phyloP scores from a whole-genome alignment of 805 yeast species.

The Ascoidea rubescens region DNA sequence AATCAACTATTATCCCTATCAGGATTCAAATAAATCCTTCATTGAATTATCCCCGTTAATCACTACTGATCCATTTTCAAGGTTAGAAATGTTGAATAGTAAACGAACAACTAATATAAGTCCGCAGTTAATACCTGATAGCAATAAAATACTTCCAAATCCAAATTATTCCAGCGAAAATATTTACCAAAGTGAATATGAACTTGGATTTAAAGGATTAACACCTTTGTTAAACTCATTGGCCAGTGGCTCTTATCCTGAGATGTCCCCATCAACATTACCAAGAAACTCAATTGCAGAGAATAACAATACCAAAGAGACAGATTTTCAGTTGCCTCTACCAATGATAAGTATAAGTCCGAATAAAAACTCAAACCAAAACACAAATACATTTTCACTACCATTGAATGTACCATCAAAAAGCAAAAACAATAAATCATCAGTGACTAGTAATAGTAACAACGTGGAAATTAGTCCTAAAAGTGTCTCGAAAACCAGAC shows the following conservation, averaged over 20 bases:
- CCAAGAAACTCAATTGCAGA: neutral
- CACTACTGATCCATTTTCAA: neutral
- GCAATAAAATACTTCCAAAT: neutral
- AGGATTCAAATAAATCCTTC: no score
- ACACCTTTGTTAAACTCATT: neutral
- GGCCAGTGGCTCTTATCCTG: neutral
- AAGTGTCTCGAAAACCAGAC: neutral
- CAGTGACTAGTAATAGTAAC: neutral
- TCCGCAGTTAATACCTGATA: neutral
- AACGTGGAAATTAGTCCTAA: neutral
- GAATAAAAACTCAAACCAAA: neutral
- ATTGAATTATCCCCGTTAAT: neutral
- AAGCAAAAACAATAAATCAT: neutral
- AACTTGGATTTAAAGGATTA: neutral
- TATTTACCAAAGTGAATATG: neutral
- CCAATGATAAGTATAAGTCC: neutral
- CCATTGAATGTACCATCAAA: neutral
- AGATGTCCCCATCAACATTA: conserved; percentile 8
- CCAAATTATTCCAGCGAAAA: neutral
- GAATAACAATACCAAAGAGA: neutral
- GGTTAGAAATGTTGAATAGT: neutral
- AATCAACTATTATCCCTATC: no score
- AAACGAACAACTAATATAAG: neutral
- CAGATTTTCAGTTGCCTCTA: neutral
- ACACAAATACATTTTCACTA: neutral